Evolutionary conservation across 148 eudicot genomes (phyloP).

Genomic region (Hydrangea macrophylla): DNA sequence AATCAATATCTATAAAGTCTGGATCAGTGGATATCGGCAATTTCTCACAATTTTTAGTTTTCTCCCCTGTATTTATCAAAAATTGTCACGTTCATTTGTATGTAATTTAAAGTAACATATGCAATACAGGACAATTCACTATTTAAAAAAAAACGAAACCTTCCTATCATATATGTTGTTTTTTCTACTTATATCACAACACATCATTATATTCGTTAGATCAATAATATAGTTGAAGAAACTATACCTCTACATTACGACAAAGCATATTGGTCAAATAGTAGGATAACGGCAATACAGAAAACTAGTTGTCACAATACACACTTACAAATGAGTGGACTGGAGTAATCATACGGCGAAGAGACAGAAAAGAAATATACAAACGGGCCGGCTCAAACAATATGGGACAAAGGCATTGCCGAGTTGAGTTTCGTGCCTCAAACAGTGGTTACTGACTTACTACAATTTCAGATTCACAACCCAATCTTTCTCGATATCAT

Average conservation of each 20-base stretch:
- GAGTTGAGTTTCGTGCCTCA: no score
- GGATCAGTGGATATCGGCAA: constrained; percentile 26
- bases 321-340: neutral
- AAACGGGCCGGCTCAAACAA: no score
- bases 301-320: neutral
- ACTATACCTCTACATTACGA: neutral
- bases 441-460: neutral
- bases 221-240: neutral
- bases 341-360: neutral
- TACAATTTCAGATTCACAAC: neutral
- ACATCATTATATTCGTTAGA: neutral
- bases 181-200: neutral
- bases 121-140: neutral
- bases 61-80: constrained; percentile 23
- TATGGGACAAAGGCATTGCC: no score
- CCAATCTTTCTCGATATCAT: neutral
- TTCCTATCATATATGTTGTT: neutral
- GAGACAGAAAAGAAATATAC: neutral
- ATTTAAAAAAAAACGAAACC: no score
- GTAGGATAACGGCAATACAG: neutral
- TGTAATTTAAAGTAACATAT: neutral
- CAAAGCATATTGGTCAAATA: neutral
- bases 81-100: constrained; percentile 4
- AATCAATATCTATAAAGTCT: constrained; percentile 58
- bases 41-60: constrained; percentile 24